Base-by-base conservation (phyloP, 2,329 filamentous ascomycete species). In the Colletotrichum karsti region DNA sequence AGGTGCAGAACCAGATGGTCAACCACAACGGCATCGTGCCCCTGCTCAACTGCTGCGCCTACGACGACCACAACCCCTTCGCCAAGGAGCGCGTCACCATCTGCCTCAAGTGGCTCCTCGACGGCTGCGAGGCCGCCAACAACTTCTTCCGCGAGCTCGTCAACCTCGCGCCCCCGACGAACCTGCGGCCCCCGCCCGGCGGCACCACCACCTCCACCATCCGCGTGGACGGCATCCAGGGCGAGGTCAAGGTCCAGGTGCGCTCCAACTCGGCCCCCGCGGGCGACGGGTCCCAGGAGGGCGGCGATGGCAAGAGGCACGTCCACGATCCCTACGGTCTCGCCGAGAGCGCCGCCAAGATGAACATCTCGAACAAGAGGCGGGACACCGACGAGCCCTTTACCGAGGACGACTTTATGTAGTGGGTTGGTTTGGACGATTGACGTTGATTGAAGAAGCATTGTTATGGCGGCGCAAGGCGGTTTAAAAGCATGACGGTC, bases 1-100 rank as follows among this genome's bases (percentile, higher is more conserved):
- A 90, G 8, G 95, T 98, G 0, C 95, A 98, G 79, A 90, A 92
- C 73, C 95, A 98, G 77, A 93, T 98, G 70, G 89, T 97, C 48
- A 88, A 90, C 54, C 89, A 95, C 73, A 93, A 94, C 71, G 95
- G 95, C 44, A 92, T 98, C 46, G 93, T 97, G 72, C 91, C 93
- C 0, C 87, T 98, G 20, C 87, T 98, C 15, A 94, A 94, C 75
- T 97, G 94, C 79, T 98, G 94, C 74, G 88, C 91, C 33, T 96
- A 96, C 76, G 95, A 98, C 76, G 94, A 95, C 73, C 90, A 97
- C 80, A 98, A 98, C 75, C 94, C 94, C 0, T 98, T 95, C 76
- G 95, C 97, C 70, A 93, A 95, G 74, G 95, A 98, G 78, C 93
- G 95, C 71, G 93, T 94, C 3, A 93, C 95, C 55, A 91, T 97